Evolutionary conservation across 345 rosid species (phyloP), one percentile per base, ranked within the genome.

Genomic region (Brassica rapa): DNA sequence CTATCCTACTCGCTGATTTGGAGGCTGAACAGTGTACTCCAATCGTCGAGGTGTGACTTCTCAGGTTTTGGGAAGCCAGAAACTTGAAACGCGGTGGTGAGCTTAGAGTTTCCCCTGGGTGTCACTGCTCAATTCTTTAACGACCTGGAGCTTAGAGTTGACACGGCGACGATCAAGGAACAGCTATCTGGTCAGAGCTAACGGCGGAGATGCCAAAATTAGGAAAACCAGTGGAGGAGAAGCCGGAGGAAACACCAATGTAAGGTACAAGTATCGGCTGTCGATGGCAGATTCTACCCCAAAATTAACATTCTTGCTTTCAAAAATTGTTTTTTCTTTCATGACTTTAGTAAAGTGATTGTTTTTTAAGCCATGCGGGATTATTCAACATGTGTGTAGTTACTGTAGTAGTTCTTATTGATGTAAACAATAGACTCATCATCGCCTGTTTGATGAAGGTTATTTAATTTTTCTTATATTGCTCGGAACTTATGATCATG

Each of bases 341-440:
- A 8, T 39, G 43, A 39, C 43, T 32, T 23, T 23, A 71, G 37
- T 39, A 57, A 5, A 56, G 53, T 80, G 60, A 12, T 68, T 16
- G 7, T 19, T 32, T 51, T 33, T 49, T 1, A 98, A 95, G 99
- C 76, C 99, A 95, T 81, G 99, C 99, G 3, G 99, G 98, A 63
- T 90, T 95, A 60, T 93, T 93, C 85, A 93, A 95, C 82, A 90
- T 95, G 3, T 91, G 99, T 79, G 85, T 95, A 83, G 99, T 95
- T 29, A 29, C 32, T 32, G 35, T 32, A 32, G 35, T 32, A 53
- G 98, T 95, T 80, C 97, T 95, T 72, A 80, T 95, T 72, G 99
- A 98, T 16, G 97, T 95, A n/a, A 95, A 95, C 88, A 84, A 97
- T 87, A 83, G 98, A 80, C 98, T 95, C 72, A 95, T 93, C 83